Evolutionary conservation across 495 filamentous ascomycete genomes (phyloP).

Genomic region (Penicillium chermesinum): DNA sequence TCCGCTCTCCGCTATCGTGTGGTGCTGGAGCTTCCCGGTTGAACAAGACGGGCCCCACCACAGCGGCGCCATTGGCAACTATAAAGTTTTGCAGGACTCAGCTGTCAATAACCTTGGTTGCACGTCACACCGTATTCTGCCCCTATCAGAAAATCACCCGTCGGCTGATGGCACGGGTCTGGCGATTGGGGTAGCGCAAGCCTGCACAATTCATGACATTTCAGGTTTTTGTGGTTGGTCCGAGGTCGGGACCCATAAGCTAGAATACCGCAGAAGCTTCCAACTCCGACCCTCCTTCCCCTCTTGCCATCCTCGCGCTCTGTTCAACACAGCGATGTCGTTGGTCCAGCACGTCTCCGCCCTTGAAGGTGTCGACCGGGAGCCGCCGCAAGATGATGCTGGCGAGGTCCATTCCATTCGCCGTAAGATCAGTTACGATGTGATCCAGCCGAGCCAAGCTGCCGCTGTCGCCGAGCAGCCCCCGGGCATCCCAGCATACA

Average conservation of each 20-base stretch:
- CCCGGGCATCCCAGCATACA: slow-evolving; percentile 10
- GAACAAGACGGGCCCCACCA: no score
- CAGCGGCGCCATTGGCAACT: no score
- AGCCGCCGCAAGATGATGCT: slow-evolving; percentile 18
- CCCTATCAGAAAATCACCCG: no score
- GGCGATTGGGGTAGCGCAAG: no score
- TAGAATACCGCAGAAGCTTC: background rate
- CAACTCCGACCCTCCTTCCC: background rate
- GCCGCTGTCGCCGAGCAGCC: slow-evolving; percentile 3
- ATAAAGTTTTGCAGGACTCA: no score
- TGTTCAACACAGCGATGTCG: slow-evolving; percentile 33
- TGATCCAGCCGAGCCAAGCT: slow-evolving; percentile 6
- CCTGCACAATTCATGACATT: background rate
- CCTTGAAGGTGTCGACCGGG: slow-evolving; percentile 38
- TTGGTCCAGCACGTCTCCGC: slow-evolving; percentile 39
- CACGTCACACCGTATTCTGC: no score
- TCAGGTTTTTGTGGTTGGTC: background rate
- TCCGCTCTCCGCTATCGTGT: no score
- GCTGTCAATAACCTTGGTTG: no score
- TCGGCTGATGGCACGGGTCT: no score
- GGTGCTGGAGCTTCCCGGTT: no score
- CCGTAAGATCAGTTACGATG: slow-evolving; percentile 15
- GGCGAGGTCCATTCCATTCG: slow-evolving; percentile 11
- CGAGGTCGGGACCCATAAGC: background rate
- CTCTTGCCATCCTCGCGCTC: background rate